Evolutionary conservation across 768 basidiomycete genomes (phyloP).

Genomic region (Exsudoporus frostii): DNA sequence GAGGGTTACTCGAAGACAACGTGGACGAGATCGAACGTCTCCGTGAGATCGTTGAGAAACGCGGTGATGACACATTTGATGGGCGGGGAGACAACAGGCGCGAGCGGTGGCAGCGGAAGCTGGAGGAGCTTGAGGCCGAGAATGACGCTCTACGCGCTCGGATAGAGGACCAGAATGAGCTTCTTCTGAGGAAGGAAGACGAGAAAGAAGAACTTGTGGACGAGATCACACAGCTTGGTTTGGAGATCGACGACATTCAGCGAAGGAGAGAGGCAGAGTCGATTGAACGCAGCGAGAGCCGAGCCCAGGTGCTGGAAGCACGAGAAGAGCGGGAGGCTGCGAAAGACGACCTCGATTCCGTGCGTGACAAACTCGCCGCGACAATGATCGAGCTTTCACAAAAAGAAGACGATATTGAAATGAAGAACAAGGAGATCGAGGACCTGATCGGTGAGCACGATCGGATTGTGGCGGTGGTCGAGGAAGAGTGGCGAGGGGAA

Average conservation of each 20-base stretch:
- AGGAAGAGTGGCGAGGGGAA: slow-evolving; percentile 86
- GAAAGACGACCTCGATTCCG: slow-evolving; percentile 73
- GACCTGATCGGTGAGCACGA: slow-evolving; percentile 75
- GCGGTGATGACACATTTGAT: slow-evolving; percentile 41
- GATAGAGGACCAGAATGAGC: slow-evolving; percentile 56
- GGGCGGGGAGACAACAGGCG: slow-evolving; percentile 39
- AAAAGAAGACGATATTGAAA: slow-evolving; percentile 83
- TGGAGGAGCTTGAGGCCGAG: slow-evolving; percentile 59
- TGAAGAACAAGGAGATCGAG: slow-evolving; percentile 73
- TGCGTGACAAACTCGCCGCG: slow-evolving; percentile 76
- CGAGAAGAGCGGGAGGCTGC: slow-evolving; percentile 72
- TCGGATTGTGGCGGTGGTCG: slow-evolving; percentile 67
- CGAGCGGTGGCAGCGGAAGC: slow-evolving; percentile 44
- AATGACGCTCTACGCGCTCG: slow-evolving; percentile 58
- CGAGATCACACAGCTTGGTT: slow-evolving; percentile 55
- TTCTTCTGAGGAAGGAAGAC: slow-evolving; percentile 57
- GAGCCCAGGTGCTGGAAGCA: slow-evolving; percentile 67
- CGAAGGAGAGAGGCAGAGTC: slow-evolving; percentile 60
- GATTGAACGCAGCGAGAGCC: slow-evolving; percentile 68
- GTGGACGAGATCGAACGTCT: slow-evolving; percentile 79
- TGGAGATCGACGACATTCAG: slow-evolving; percentile 66
- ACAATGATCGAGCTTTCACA: slow-evolving; percentile 80
- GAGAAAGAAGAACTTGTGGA: slow-evolving; percentile 72
- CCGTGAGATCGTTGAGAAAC: slow-evolving; percentile 61
- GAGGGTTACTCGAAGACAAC: slow-evolving; percentile 74